These are phyloP conservation scores for Bjerkandera adusta DNA, from an alignment of 1,284 basidiomycete species.

Conservation along the genomic window DNA sequence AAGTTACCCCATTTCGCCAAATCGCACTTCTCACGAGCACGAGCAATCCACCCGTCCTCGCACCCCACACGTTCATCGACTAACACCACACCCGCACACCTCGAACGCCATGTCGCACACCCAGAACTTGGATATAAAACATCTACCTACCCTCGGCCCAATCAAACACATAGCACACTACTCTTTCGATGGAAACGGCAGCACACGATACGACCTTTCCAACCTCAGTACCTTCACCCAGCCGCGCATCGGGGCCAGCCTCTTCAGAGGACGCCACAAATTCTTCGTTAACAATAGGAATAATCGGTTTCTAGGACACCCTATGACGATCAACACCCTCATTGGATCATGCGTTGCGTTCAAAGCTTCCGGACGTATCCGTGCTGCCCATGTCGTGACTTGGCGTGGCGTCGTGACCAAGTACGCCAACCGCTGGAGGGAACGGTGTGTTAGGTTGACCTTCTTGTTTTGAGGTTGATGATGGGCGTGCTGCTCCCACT, in stretches of 20 bases:
- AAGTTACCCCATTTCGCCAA: too few species aligned
- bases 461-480: neutral
- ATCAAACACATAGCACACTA: neutral
- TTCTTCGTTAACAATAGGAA: neutral
- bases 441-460: neutral
- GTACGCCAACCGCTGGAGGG: neutral
- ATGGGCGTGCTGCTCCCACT: neutral
- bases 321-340: conserved; percentile 3
- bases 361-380: neutral
- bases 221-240: neutral
- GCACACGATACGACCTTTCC: neutral
- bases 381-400: conserved; percentile 6
- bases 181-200: neutral
- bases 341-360: neutral
- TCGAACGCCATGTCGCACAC: too few species aligned
- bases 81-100: too few species aligned
- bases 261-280: neutral
- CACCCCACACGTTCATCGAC: too few species aligned
- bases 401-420: conserved; percentile 8
- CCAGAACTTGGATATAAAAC: too few species aligned
- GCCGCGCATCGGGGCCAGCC: neutral
- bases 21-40: too few species aligned
- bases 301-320: conserved; percentile 3
- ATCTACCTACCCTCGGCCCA: neutral
- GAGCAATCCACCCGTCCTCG: too few species aligned